Base-by-base conservation (phyloP, 2,329 filamentous ascomycete species). In the Curvularia eragrostidis region DNA sequence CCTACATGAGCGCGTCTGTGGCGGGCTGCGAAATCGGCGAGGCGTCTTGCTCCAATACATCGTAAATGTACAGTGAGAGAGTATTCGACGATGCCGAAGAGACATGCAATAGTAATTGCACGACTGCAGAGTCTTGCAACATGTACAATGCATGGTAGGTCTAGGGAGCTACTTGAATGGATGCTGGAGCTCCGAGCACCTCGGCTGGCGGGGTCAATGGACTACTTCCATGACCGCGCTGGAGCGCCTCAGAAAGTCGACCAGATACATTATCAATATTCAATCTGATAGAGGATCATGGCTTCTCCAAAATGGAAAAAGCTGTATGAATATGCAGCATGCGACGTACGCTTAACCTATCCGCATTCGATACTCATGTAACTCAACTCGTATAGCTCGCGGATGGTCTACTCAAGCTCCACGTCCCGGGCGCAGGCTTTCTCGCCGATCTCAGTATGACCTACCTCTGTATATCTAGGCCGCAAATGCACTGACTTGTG, bases 361-460 rank as follows among this genome's bases (percentile, higher is more conserved):
- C 28, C 18, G 10, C 32, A 7, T 10, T 19, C 0, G 21, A 3
- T 36, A 10, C 36, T 32, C 5, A 5, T 3, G 8, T 26, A 19
- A 52, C 68, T 72, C 53, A 72, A 12, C 32, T 18, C 8, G 1
- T 32, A n/a, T 46, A 71, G 67, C 64, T 72, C 18, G 90, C 89
- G 10, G 90, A 93, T 73, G 89, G 89, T 5, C 82, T 93, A 1
- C 81, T 91, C 54, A 90, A 89, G 69, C 81, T 93, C 47, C 84
- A 88, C 58, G 83, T 88, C 8, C 82, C 87, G 10, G 83, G 84
- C 46, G 88, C 87, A 24, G 90, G 90, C 52, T 88, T 87, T 70
- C 77, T 93, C 36, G 79, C 86, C 36, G 88, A 91, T 71, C 80
- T 87, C 51, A 71, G 85, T 87, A 73, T 64, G 69, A 47, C 58